Evolutionary conservation across 495 filamentous ascomycete genomes (phyloP).

Genomic region (Talaromyces ruber): DNA sequence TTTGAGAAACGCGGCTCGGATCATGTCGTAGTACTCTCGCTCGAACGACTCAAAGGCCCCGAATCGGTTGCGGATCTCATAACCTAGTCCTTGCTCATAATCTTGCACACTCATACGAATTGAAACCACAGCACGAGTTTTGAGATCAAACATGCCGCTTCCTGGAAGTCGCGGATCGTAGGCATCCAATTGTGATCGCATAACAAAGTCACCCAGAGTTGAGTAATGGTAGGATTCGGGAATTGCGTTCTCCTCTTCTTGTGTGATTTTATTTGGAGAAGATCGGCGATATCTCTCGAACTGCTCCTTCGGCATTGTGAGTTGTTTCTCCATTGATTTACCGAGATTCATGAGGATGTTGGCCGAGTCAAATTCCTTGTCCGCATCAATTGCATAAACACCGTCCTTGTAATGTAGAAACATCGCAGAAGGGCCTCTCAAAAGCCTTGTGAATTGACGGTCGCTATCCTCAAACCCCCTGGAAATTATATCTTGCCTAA

Average conservation of each 20-base stretch:
- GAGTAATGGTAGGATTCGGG: conserved; percentile 83
- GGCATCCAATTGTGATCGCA: conserved; percentile 94
- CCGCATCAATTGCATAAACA: conserved; percentile 91
- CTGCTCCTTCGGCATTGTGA: conserved; percentile 72
- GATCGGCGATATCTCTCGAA: conserved; percentile 75
- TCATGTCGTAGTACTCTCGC: conserved; percentile 95
- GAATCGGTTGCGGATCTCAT: conserved; percentile 68
- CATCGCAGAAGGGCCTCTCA: conserved; percentile 64
- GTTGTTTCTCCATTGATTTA: conserved; percentile 90
- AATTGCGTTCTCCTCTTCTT: conserved; percentile 54
- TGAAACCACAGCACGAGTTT: conserved; percentile 84
- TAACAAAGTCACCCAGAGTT: conserved; percentile 79
- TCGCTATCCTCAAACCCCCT: conserved; percentile 50
- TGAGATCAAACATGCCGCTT: conserved; percentile 93
- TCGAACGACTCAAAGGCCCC: conserved; percentile 87
- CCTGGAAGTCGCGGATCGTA: conserved; percentile 80
- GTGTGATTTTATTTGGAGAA: conserved; percentile 50
- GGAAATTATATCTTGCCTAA: conserved; percentile 60
- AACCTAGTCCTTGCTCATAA: conserved; percentile 69
- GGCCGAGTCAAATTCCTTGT: conserved; percentile 82
- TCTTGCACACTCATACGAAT: conserved; percentile 76
- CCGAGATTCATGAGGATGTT: conserved; percentile 87
- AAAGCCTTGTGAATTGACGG: conserved; percentile 60
- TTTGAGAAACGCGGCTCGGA: conserved; percentile 87
- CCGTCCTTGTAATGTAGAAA: conserved; percentile 82